Percentiles rank a stretch among this genome's conserved stretches.
Evolutionary conservation across 2,329 filamentous ascomycete genomes (phyloP).

Genomic region (Aspergillus hiratsukae): DNA sequence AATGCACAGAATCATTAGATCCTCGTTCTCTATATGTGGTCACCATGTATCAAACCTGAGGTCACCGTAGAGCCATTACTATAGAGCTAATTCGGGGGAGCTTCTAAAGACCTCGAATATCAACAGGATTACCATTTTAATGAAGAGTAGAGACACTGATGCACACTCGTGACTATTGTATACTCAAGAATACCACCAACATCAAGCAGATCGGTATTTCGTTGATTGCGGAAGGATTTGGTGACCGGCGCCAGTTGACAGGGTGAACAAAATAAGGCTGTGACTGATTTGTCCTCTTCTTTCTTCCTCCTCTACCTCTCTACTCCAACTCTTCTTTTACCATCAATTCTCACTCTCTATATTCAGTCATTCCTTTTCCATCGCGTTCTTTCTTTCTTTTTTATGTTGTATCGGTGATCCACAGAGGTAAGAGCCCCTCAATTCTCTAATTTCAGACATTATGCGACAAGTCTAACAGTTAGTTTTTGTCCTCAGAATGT

Average conservation of each 20-base stretch:
- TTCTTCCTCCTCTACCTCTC: not conserved
- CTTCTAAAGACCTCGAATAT: not conserved
- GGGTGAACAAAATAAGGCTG: not conserved
- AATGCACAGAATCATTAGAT: not conserved
- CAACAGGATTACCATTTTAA: too few relatives aligned
- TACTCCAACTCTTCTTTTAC: not conserved
- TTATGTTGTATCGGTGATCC: not conserved
- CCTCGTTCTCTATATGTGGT: not conserved
- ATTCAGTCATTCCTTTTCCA: not conserved
- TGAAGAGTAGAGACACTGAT: not conserved
- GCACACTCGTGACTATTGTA: not conserved
- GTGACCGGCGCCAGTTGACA: not conserved
- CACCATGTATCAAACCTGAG: not conserved
- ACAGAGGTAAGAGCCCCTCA: not conserved
- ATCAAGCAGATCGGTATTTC: not conserved
- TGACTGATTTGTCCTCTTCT: not conserved
- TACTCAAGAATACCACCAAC: not conserved
- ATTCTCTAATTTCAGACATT: not conserved
- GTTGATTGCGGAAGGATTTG: not conserved
- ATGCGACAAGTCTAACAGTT: not conserved
- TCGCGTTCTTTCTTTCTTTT: not conserved
- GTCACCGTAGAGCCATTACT: not conserved
- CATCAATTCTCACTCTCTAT: not conserved
- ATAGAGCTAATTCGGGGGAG: not conserved
- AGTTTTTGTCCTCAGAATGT: not conserved